Base-by-base conservation (phyloP, 2,329 filamentous ascomycete species). In the Claviceps sp. region DNA sequence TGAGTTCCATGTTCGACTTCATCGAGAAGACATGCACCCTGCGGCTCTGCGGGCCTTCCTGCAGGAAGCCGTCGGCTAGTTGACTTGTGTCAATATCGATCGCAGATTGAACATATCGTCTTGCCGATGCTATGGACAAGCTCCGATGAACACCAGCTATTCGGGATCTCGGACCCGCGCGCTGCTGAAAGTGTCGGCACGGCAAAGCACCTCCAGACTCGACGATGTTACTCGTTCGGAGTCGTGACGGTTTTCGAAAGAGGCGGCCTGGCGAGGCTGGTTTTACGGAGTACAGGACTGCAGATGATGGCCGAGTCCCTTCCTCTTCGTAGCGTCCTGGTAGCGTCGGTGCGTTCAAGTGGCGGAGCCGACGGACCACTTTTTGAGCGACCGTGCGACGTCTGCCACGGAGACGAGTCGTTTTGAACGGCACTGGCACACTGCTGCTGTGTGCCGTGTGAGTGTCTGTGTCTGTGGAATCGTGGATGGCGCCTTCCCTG, bases 401-500 rank as follows among this genome's bases (percentile, higher is more conserved):
- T 34, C 24, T 26, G 24, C 44, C 30, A 34, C 44, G 42, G 42
- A 44, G 22, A 44, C 42, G 42, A 44, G 42, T 44, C 42, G 13
- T 44, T 44, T n/a, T 26, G 42, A 14, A 44, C 42, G 20, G 24
- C 20, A 44, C n/a, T n/a, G n/a, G n/a, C n/a, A n/a, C n/a, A n/a
- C 20, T 44, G 42, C 14, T n/a, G 43, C 22, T 34, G 3, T 6
- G 6, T 26, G 5, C 18, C 24, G 42, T 26, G 36, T 13, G 20
- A 4, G 18, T 24, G 24, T 40, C 20, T 24, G 30, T 38, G 46
- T 13, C 20, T 30, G 5, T 24, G 24, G 5, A 24, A 24, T 24
- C 40, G 34, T 48, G 47, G 47, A 26, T 16, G 14, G 47, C 47
- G 47, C 47, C 47, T 26, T 49, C 47, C 47, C n/a, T 49, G 44